Evolutionary conservation across 2,329 filamentous ascomycete species (phyloP), one percentile per base, ranked within the genome.

Genomic region (Onygenales sp.): DNA sequence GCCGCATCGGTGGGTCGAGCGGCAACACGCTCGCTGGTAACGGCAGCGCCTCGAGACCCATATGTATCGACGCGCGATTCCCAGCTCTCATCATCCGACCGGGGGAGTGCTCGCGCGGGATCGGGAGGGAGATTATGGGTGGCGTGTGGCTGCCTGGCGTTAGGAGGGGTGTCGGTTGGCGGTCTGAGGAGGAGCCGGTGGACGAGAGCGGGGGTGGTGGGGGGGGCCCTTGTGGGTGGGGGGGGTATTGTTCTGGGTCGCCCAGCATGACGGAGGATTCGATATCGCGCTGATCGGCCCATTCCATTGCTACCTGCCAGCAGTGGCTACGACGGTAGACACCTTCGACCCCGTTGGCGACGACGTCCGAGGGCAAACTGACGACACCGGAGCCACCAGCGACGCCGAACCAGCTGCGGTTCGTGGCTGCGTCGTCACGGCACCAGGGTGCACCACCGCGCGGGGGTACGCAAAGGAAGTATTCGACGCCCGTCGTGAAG

Each of bases 301-400:
- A 87, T 59, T 78, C 73, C 59, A 81, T 76, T 2, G 83, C 84
- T 61, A 78, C 75, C 54, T 77, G 70, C 84, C 84, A 88, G 67
- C 84, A 87, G 63, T 87, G 84, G 56, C 80, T 84, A 42, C 84
- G 79, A 13, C 80, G 77, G 66, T 86, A 87, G 43, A 85, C 78
- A 44, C 81, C 83, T 62, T 87, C 84, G 1, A 84, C 78, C 14
- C 84, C 80, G 59, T 86, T 78, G 58, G 84, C 79, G 43, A 86
- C 79, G 31, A 85, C 70, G 61, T 86, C 82, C 0, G 77, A 77
- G 1, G 84, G 83, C 5, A 86, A 66, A 56, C 72, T 78, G 42
- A 86, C 82, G 7, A 85, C 75, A 42, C 78, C 79, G 27, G 75
- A 75, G 40, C 81, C 77, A 39, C 86, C 88, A 2, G 86, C 83